phyloP scores from a whole-genome alignment of 495 filamentous ascomycete genomes.

The Penicillium verhagenii region DNA sequence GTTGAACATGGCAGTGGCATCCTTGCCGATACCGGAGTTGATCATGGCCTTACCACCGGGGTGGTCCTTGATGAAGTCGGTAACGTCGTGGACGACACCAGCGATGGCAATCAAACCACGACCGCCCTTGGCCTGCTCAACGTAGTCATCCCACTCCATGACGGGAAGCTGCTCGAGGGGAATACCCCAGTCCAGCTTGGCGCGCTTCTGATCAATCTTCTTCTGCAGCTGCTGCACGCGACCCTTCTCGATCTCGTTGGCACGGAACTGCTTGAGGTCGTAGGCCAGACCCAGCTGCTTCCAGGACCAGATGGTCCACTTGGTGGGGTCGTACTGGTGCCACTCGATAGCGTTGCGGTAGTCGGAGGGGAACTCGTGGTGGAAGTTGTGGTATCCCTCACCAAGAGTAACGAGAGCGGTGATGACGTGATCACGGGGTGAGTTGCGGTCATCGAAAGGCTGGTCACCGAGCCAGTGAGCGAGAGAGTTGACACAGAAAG shows the following conservation, averaged over 20 bases:
- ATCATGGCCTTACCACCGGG: slow-evolving; percentile 97
- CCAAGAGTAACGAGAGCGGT: slow-evolving; percentile 94
- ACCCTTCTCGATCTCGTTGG: slow-evolving; percentile 99
- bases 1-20: slow-evolving; percentile 99
- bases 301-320: slow-evolving; percentile 93
- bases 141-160: slow-evolving; percentile 94
- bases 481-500: slow-evolving; percentile 98
- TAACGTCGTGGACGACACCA: slow-evolving; percentile 94
- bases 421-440: slow-evolving; percentile 92
- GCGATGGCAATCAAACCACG: slow-evolving; percentile 85
- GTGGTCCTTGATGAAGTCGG: slow-evolving; percentile 94
- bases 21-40: slow-evolving; percentile 89
- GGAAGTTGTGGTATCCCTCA: slow-evolving; percentile 99
- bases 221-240: slow-evolving; percentile 96
- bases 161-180: slow-evolving; percentile 93
- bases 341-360: slow-evolving; percentile 98
- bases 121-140: slow-evolving; percentile 83
- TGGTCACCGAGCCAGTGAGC: slow-evolving; percentile 99
- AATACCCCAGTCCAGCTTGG: slow-evolving; percentile 90
- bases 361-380: slow-evolving; percentile 98
- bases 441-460: slow-evolving; percentile 99
- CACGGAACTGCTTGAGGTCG: slow-evolving; percentile 94
- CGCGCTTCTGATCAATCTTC: slow-evolving; percentile 96
- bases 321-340: slow-evolving; percentile 99
- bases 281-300: slow-evolving; percentile 93